Conservation (phyloP, 805 yeast species). For the Myxozyma sirexii region DNA sequence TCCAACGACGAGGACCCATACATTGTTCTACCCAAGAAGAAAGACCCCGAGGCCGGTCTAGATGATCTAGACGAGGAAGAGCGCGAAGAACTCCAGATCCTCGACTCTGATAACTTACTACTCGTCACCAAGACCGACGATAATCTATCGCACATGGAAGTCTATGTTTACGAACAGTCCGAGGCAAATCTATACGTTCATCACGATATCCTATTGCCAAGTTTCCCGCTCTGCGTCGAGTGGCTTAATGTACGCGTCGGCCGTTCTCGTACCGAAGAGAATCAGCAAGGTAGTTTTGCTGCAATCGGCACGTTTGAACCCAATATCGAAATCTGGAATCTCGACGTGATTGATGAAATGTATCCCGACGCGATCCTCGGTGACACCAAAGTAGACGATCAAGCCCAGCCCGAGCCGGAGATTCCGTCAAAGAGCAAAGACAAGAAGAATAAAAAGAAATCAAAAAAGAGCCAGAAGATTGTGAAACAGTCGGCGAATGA, state of each 20-base stretch:
- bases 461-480: slow-evolving; percentile 53
- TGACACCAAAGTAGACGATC: slow-evolving; percentile 50
- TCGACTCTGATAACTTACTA: slow-evolving; percentile 86
- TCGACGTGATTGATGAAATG: slow-evolving; percentile 88
- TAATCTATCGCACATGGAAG: slow-evolving; percentile 87
- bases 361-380: slow-evolving; percentile 94
- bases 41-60: slow-evolving; percentile 52
- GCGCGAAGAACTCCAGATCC: slow-evolving; percentile 78
- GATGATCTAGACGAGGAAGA: slow-evolving; percentile 59
- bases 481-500: slow-evolving; percentile 54
- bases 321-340: slow-evolving; percentile 94
- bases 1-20: slow-evolving; percentile 59
- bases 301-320: slow-evolving; percentile 98
- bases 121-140: slow-evolving; percentile 95
- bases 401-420: slow-evolving; percentile 40
- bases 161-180: slow-evolving; percentile 92
- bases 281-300: slow-evolving; percentile 80
- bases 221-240: slow-evolving; percentile 95
- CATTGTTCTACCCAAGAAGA: slow-evolving; percentile 57
- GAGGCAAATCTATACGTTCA: slow-evolving; percentile 84
- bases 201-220: slow-evolving; percentile 95
- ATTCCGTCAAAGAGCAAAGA: slow-evolving; percentile 28
- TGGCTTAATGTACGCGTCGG: slow-evolving; percentile 82
- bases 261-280: slow-evolving; percentile 43
- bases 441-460: slow-evolving; percentile 46